Evolutionary conservation across 176 grass and related monocot genomes (phyloP), one percentile per base, ranked within the genome.

Genomic region (Thinopyrum elongatum): DNA sequence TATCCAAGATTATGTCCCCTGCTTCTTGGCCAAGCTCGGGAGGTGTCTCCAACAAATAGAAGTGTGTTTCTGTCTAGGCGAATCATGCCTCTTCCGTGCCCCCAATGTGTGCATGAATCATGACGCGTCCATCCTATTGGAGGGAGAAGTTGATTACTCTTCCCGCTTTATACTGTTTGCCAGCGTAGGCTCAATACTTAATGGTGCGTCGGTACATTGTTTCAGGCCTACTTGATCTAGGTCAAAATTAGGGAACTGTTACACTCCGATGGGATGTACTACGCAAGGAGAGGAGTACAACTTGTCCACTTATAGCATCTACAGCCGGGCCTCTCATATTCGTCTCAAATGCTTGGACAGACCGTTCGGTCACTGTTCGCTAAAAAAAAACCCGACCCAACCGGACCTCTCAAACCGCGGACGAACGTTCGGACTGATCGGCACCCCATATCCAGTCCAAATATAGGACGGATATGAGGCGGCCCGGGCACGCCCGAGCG

Each of bases 31-130:
- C 80, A 70, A n/a, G 34, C 44, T 6, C 44, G 62, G 38, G 85
- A 75, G 75, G 75, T 80, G 85, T 75, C 68, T 36, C 80, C 80
- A 29, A 5, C 7, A 36, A 5, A 34, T 75, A 31, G 81, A 77
- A 39, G 53, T 77, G 70, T 8, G 30, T 6, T 65, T 59, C 9
- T 57, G 13, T 65, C 1, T 0, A 15, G 14, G n/a, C 10, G 39
- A 71, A 77, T 33, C 88, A 65, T 67, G 27, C 47, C 68, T n/a
- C 82, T 78, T 83, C 39, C 80, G 3, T 35, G 14, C 11, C 16
- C 65, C 33, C 47, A 75, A 76, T 31, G 16, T 27, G 35, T 35
- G 22, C 25, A 83, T 72, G 38, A 8, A 57, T 49, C 71, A 33
- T 33, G 59, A 4, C 77, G 61, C 27, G 8, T 4, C 12, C 19